Conservation (phyloP, 2,329 filamentous ascomycete genomes). For the Paraphoma sp. region DNA sequence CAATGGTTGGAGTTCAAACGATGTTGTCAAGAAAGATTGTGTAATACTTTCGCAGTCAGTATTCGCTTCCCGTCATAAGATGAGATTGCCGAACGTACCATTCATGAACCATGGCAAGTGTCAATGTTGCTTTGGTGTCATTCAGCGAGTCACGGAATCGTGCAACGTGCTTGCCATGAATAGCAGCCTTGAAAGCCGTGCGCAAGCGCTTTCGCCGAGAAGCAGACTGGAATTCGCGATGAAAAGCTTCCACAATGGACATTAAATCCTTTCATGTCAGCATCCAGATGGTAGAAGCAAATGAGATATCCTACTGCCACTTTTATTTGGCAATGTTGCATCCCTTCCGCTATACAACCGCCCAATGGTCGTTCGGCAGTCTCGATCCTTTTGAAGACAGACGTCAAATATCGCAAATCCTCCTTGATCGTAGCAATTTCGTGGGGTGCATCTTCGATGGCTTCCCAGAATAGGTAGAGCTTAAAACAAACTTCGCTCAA, state of each 20-base stretch:
- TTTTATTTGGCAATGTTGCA: slow-evolving; percentile 16
- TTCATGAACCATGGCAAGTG: slow-evolving; percentile 17
- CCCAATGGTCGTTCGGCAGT: background rate
- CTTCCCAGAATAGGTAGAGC: slow-evolving; percentile 22
- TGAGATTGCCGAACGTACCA: slow-evolving; percentile 1
- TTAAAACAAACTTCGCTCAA: slow-evolving; percentile 12
- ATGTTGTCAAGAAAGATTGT: background rate
- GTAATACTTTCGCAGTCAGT: background rate
- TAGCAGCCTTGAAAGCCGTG: slow-evolving; percentile 14
- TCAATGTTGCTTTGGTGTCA: slow-evolving; percentile 17
- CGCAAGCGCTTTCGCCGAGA: slow-evolving; percentile 10
- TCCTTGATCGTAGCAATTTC: slow-evolving; percentile 18
- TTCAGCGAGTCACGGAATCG: slow-evolving; percentile 13
- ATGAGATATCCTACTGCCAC: background rate
- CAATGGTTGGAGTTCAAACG: background rate
- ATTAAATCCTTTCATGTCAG: slow-evolving; percentile 6
- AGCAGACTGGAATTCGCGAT: slow-evolving; percentile 7
- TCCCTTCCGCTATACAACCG: slow-evolving; percentile 13
- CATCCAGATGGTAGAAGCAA: background rate
- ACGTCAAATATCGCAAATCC: slow-evolving; percentile 16
- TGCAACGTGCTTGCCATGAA: slow-evolving; percentile 13
- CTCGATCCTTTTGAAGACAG: slow-evolving; percentile 14
- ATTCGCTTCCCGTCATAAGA: background rate
- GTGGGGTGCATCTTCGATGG: slow-evolving; percentile 16
- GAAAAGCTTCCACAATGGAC: slow-evolving; percentile 6